Percentiles rank a stretch among this genome's conserved stretches.
Conservation (phyloP, 139 green algal genomes). For the Chlamydomonas incerta region DNA sequence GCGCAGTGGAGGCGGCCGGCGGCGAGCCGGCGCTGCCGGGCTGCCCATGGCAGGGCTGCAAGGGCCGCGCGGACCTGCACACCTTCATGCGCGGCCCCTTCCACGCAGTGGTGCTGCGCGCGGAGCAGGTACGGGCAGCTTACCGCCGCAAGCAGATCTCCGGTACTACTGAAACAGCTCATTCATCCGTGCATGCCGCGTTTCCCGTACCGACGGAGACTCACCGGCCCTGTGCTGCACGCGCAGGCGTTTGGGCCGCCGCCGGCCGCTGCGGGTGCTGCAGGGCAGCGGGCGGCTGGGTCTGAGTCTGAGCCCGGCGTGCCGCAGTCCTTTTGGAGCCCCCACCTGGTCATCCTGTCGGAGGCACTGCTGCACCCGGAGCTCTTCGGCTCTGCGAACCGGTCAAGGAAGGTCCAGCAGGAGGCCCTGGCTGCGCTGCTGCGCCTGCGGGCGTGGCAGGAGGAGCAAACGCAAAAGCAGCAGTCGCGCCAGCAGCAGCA, state of each 20-base stretch:
- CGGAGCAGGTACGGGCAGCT: background rate
- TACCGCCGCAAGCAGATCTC: no score
- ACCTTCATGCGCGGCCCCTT: background rate
- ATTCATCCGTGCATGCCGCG: no score
- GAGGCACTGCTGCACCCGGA: background rate
- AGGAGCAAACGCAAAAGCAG: no score
- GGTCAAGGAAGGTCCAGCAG: background rate
- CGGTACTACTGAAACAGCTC: no score
- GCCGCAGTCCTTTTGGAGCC: background rate
- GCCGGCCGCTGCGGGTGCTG: no score
- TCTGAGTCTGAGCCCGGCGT: background rate
- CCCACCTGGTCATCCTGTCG: background rate
- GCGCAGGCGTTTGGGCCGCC: background rate
- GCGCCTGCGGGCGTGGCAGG: background rate
- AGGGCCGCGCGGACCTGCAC: background rate
- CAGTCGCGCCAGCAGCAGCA: no score
- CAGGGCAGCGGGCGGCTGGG: no score
- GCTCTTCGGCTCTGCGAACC: background rate
- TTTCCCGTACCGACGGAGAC: no score
- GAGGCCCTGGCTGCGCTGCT: background rate
- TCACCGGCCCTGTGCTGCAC: no score
- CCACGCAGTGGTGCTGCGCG: background rate
- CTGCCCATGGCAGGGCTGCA: background rate
- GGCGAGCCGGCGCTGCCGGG: background rate
- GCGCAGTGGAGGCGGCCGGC: background rate